A percentile compares a stretch with the other conserved stretches of the same genome.
Evolutionary conservation across 306 rosid species (phyloP).

Genomic region (Castanospermum australe): DNA sequence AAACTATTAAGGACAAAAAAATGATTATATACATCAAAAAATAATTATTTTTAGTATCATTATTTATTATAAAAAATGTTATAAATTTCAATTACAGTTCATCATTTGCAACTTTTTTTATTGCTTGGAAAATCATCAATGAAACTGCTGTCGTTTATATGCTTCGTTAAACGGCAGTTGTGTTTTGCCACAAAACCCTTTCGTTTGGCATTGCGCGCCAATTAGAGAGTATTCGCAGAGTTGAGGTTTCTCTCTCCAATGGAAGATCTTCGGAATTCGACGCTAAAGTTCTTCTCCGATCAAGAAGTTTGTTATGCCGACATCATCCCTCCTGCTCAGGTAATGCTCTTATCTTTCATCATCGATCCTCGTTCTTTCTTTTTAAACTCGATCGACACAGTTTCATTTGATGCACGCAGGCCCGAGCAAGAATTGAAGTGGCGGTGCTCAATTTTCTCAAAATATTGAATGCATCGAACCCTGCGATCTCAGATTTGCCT

Average conservation of each 20-base stretch:
- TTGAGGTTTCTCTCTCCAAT: conserved; percentile 19
- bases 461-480: conserved; percentile 62
- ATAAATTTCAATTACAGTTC: too few species aligned
- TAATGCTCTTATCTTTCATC: conserved; percentile 1
- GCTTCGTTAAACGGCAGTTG: too few species aligned
- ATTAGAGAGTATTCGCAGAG: not conserved
- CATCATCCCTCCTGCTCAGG: conserved; percentile 63
- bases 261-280: conserved; percentile 51
- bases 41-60: too few species aligned
- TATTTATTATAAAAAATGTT: too few species aligned
- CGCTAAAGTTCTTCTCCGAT: conserved; percentile 75
- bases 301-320: conserved; percentile 78
- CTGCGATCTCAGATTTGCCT: conserved; percentile 80
- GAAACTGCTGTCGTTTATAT: not conserved
- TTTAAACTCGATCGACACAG: not conserved
- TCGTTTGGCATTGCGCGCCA: conserved; percentile 27
- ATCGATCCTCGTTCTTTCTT: not conserved
- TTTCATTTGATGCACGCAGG: conserved; percentile 41
- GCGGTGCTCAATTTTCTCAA: conserved; percentile 82
- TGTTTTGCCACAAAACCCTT: not conserved
- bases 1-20: too few species aligned
- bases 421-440: conserved; percentile 79
- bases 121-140: not conserved
- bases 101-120: too few species aligned
- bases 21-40: too few species aligned